Evolutionary conservation across 352 stramenopile genomes (phyloP), one percentile per base, ranked within the genome.

Genomic region (Phytophthora hybrid): DNA sequence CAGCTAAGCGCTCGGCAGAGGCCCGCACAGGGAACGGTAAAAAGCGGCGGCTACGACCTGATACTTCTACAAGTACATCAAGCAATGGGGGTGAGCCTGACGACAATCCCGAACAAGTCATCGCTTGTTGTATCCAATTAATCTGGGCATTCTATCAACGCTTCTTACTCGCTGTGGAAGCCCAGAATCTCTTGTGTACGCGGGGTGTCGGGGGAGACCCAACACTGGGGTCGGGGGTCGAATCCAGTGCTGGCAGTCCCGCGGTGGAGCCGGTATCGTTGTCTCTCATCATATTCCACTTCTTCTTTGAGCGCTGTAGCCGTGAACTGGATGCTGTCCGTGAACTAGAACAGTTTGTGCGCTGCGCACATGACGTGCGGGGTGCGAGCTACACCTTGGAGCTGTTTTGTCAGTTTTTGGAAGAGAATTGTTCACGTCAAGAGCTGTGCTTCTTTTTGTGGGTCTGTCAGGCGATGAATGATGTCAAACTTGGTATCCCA

Each of bases 381-480:
- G 19, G 26, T n/a, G 54, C 65, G 8, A 75, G 61, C 4, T 85
- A 76, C 23, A 79, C 81, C 9, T 64, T 89, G 11, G 80, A 78
- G 7, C 66, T 90, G 0, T 91, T 91, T 69, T 89, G 83, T n/a
- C 80, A 84, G 7, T 90, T 91, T 37, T 34, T 91, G 6, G 82
- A 91, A 21, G 75, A 73, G 7, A 65, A 31, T 0, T 74, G 81
- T 16, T 75, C 68, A 1, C 63, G 62, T 2, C 79, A 89, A 31
- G 76, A 89, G 52, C 69, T 93, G 1, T 77, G 79, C 31, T 93
- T 91, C 59, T 81, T 77, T 14, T 67, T 93, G 3, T 89, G 82
- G 83, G 49, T 85, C 7, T 80, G 85, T 0, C 83, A 93, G 60
- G 81, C 73, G 11, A 80, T 88, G 29, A 73, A 88, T 9, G 66